Evolutionary conservation across 768 basidiomycete genomes (phyloP).

Genomic region (Agaricus bisporus): DNA sequence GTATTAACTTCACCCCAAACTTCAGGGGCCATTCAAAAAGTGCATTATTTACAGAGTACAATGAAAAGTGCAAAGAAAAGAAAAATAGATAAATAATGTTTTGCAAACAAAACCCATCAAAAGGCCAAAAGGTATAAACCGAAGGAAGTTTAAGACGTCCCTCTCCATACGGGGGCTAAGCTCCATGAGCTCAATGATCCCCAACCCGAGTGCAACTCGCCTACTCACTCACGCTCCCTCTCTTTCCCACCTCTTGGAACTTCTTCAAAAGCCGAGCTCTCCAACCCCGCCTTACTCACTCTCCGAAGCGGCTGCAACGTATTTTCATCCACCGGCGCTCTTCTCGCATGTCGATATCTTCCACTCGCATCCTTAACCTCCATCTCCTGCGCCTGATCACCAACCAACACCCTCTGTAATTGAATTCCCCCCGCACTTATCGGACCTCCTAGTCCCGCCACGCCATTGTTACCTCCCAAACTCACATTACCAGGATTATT

Average conservation of each 20-base stretch:
- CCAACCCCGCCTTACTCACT: constrained; percentile 91
- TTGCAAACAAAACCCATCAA: too few relatives aligned
- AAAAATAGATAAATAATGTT: too few relatives aligned
- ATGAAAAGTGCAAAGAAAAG: too few relatives aligned
- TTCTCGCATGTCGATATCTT: constrained; percentile 80
- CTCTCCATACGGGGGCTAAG: too few relatives aligned
- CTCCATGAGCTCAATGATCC: too few relatives aligned
- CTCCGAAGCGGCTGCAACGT: constrained; percentile 87
- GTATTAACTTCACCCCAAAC: too few relatives aligned
- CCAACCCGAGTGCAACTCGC: not conserved
- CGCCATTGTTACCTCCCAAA: constrained; percentile 27
- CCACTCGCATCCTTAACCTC: constrained; percentile 85
- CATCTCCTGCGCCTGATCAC: constrained; percentile 73
- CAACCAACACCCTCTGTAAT: constrained; percentile 37
- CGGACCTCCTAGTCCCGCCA: constrained; percentile 26
- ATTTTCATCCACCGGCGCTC: constrained; percentile 82
- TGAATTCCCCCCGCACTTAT: constrained; percentile 23
- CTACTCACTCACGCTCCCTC: constrained; percentile 1
- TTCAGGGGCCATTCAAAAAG: too few relatives aligned
- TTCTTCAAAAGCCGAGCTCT: constrained; percentile 45
- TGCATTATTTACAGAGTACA: too few relatives aligned
- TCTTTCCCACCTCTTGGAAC: constrained; percentile 6
- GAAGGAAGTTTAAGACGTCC: too few relatives aligned
- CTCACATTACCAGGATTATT: constrained; percentile 35
- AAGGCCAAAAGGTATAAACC: too few relatives aligned